These are phyloP conservation scores for Phycomyces nitens DNA, from an alignment of 192 early-diverging fungal genomes.

Conservation along the genomic window DNA sequence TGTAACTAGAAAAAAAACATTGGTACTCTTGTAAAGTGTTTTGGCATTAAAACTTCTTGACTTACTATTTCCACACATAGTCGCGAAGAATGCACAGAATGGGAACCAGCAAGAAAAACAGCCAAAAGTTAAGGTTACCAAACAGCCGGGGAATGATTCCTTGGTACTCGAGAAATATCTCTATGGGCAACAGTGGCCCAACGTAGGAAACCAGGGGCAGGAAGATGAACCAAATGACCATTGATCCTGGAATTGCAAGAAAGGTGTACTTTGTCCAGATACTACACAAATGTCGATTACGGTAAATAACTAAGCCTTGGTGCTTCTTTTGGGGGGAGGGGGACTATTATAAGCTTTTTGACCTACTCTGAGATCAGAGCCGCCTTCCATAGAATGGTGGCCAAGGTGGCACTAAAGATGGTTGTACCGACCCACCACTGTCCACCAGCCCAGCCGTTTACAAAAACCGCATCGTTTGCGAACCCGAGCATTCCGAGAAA, in stretches of 20 bases:
- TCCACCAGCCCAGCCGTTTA: constrained; percentile 68
- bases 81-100: constrained; percentile 79
- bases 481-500: constrained; percentile 65
- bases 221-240: constrained; percentile 84
- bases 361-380: constrained; percentile 77
- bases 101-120: constrained; percentile 79
- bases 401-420: constrained; percentile 84
- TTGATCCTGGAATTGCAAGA: constrained; percentile 84
- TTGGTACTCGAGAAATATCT: constrained; percentile 67
- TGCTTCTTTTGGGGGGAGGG: too few relatives aligned
- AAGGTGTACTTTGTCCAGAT: constrained; percentile 94
- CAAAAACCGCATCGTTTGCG: constrained; percentile 60
- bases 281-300: constrained; percentile 29
- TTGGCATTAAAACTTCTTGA: too few relatives aligned
- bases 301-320: too few relatives aligned
- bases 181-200: constrained; percentile 62
- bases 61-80: constrained; percentile 94
- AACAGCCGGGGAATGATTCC: constrained; percentile 67
- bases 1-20: constrained; percentile 42
- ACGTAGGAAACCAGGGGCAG: constrained; percentile 80
- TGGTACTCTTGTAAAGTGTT: too few relatives aligned
- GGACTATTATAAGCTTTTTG: too few relatives aligned
- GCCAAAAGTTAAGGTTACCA: constrained; percentile 77
- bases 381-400: constrained; percentile 88
- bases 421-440: constrained; percentile 91